Base-by-base conservation (phyloP, 139 green algal genomes). In the Tetradesmus lagerheimii region DNA sequence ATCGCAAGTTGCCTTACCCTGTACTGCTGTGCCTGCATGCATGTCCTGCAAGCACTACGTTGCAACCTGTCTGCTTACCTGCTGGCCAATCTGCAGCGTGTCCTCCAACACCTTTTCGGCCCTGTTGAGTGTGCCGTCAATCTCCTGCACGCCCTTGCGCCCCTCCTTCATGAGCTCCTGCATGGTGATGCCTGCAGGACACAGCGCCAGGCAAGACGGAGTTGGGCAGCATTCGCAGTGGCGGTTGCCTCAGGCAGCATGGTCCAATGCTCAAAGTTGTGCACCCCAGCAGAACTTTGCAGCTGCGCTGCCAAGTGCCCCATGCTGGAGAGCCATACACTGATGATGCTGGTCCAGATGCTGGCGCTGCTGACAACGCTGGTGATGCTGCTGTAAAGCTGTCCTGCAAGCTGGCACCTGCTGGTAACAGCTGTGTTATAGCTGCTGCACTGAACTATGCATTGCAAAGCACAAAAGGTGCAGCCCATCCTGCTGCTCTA, bases 81-180 rank as follows among this genome's bases (percentile, higher is more conserved):
- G 47, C 25, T 92, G 93, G 50, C 96, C 97, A n/a, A 98, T 94
- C 35, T 92, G 81, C 34, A 97, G 92, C 0, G 96, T 99, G 87
- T 97, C 94, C 77, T 97, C 94, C 38, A 97, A 94, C 15, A 98
- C 66, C 57, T 93, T 93, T 67, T 99, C 94, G 1, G 94, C 90
- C 2, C 96, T 91, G 8, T 94, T 85, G 35, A 99, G 85, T 5
- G 93, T 89, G 3, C 89, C 80, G 41, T 99, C 96, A 0, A 91
- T 97, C n/a, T 97, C 95, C 18, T 95, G 91, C 5, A 98, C 96
- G 1, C 95, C 90, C 85, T 95, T 95, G 12, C 95, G 91, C 0
- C 97, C 97, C 41, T 96, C 86, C 62, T 83, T 79, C 86, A 99
- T 96, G 35, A 99, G 92, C 91, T 98, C 91, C 82, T 93, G 87